A percentile compares a stretch with the other conserved stretches of the same genome.
Conservation (phyloP, 495 filamentous ascomycete genomes). For the Penicillium fimorum region DNA sequence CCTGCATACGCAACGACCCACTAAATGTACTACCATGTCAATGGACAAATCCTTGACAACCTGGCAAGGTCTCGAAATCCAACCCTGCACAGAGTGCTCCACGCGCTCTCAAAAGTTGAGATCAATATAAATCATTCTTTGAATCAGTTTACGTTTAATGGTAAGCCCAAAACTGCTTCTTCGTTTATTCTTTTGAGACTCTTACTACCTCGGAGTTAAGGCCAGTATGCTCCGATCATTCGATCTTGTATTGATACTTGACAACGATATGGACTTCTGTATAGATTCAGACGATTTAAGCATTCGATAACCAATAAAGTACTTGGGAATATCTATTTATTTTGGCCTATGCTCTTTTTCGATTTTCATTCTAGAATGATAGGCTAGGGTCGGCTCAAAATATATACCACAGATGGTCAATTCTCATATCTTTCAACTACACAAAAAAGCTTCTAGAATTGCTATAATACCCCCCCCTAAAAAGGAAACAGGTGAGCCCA, state of each 20-base stretch:
- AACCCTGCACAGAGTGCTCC: background rate
- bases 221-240: background rate
- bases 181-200: background rate
- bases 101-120: background rate
- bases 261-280: background rate
- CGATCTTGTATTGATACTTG: background rate
- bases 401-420: background rate
- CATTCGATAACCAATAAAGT: background rate
- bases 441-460: background rate
- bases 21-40: conserved; percentile 8
- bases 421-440: background rate
- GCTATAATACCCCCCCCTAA: background rate
- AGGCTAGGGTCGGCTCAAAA: background rate
- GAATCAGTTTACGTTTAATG: background rate
- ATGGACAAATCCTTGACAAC: conserved; percentile 4
- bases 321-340: background rate
- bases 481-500: background rate
- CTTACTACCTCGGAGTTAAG: background rate
- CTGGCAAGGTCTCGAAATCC: background rate
- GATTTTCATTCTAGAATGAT: background rate
- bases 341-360: background rate
- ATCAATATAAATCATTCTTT: background rate
- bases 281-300: background rate
- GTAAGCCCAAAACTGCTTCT: background rate
- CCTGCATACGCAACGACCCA: conserved; percentile 21